Base-by-base conservation (phyloP, 2,329 filamentous ascomycete genomes). In the Emericellopsis cladophorae region DNA sequence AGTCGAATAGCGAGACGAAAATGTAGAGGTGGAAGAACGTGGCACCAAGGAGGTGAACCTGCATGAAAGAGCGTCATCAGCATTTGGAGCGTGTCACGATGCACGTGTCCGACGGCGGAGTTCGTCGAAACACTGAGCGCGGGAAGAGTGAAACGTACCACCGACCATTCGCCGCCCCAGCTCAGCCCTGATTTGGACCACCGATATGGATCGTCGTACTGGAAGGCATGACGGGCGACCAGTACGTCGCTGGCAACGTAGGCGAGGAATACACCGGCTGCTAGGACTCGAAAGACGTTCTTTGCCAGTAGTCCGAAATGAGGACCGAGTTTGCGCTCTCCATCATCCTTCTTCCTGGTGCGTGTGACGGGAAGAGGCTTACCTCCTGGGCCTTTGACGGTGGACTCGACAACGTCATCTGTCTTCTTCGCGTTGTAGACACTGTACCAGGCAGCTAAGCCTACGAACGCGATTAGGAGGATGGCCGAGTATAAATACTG, bases 11-110 rank as follows among this genome's bases (percentile, higher is more conserved):
- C 24, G 88, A 88, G 53, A 95, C 82, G 49, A 93, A 72, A 49
- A 95, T 74, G 49, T 95, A 80, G 39, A 84, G 73, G 65, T 93
- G 92, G 47, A 92, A 78, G 67, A 94, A 95, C 49, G 88, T 83
- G 36, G 85, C 82, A 41, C 82, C 86, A 42, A 86, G 75, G 47
- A 93, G 69, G 60, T 93, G 94, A 54, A 94, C 81, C 88, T 95
- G 31, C 23, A 34, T 38, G 4, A 5, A 5, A 29, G 9, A 26
- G 36, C 36, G 11, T 38, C 9, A n/a, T 15, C 4, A 29, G 24
- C n/a, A 22, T 9, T 15, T 9, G 12, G 4, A 5, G 24, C 22
- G 15, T 15, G 11, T 29, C 16, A 16, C 12, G 21, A 22, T 14
- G 22, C 16, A 29, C 26, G 26, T 29, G 26, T 7, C 9, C 26